Percentiles rank a stretch among this genome's conserved stretches.
phyloP scores from a whole-genome alignment of 1,139 yeast species.

The Geotrichum klebahnii region DNA sequence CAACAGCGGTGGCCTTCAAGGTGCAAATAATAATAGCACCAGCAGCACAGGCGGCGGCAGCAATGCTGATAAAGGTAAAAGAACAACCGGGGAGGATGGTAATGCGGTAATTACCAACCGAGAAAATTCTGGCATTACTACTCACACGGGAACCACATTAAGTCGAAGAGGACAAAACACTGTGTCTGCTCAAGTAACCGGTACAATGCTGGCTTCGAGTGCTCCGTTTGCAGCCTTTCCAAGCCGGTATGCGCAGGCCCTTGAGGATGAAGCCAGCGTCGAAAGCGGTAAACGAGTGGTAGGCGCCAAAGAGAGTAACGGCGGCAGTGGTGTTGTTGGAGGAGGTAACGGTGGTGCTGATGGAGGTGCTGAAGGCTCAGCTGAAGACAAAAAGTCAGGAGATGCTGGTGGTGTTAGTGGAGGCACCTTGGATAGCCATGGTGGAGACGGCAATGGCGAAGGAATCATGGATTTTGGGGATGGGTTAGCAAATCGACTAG shows the following conservation, averaged over 20 bases:
- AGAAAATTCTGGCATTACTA: no score
- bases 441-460: not conserved
- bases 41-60: not conserved
- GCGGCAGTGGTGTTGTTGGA: not conserved
- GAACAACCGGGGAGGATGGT: no score
- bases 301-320: constrained; percentile 1
- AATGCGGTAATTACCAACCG: no score
- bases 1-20: not conserved
- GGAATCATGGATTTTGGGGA: constrained; percentile 4
- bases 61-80: no score
- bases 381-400: not conserved
- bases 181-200: not conserved
- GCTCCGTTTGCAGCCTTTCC: constrained; percentile 6
- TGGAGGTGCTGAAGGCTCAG: not conserved
- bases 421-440: no score
- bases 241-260: constrained; percentile 10
- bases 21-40: not conserved
- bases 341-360: not conserved
- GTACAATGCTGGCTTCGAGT: not conserved
- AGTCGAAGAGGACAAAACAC: not conserved
- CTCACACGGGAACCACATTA: no score
- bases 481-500: no score
- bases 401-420: not conserved
- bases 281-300: constrained; percentile 8
- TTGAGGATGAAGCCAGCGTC: constrained; percentile 10